Percentiles rank a stretch among this genome's conserved stretches.
Conservation (phyloP, 2,329 filamentous ascomycete genomes). For the Neofusicoccum umdonicola region DNA sequence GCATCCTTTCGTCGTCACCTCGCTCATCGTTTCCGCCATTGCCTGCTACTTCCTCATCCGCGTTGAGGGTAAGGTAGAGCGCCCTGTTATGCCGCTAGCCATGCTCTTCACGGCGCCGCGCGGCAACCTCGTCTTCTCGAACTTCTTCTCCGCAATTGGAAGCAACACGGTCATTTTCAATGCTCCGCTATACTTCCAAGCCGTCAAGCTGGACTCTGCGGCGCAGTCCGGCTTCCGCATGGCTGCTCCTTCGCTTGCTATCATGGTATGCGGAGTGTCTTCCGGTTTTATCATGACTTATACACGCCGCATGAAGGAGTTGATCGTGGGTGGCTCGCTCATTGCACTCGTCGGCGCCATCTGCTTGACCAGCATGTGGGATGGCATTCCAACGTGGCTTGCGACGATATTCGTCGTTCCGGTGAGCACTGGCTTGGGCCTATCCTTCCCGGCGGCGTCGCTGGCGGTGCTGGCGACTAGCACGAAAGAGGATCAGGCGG, state of each 20-base stretch:
- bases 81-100: constrained; percentile 50
- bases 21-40: constrained; percentile 43
- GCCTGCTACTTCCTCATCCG: constrained; percentile 41
- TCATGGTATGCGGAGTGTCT: constrained; percentile 41
- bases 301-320: constrained; percentile 43
- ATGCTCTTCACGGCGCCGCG: constrained; percentile 48
- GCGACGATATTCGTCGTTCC: constrained; percentile 42
- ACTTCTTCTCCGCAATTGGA: constrained; percentile 51
- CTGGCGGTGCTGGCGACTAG: constrained; percentile 44
- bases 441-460: constrained; percentile 42
- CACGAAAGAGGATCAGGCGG: constrained; percentile 45
- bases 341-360: constrained; percentile 38
- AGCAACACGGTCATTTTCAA: constrained; percentile 64
- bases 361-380: constrained; percentile 36
- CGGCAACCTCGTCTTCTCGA: constrained; percentile 51
- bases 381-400: constrained; percentile 39
- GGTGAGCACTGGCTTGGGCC: constrained; percentile 41
- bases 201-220: constrained; percentile 55
- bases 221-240: constrained; percentile 72
- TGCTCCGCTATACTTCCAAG: constrained; percentile 65
- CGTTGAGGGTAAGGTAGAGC: constrained; percentile 37
- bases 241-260: constrained; percentile 58
- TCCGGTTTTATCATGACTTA: constrained; percentile 45
- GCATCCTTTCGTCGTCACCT: constrained; percentile 50
- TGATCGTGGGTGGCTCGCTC: constrained; percentile 39